phyloP scores from a whole-genome alignment of 257 asterid species.

The Leonotis leonurus region DNA sequence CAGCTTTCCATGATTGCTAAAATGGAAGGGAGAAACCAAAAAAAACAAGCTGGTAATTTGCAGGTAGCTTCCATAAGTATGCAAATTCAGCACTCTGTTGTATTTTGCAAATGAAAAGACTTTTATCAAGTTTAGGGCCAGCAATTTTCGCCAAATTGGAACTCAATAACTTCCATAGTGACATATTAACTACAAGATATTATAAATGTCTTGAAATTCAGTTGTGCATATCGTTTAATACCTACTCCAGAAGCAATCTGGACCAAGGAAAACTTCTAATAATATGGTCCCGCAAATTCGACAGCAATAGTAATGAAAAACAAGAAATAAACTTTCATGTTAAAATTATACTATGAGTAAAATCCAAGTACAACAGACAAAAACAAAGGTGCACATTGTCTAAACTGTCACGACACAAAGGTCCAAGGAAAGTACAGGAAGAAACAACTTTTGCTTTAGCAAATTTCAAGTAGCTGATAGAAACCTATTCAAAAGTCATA shows the following conservation, averaged over 20 bases:
- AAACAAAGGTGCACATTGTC: conserved; percentile 11
- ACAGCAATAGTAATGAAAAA: too few relatives aligned
- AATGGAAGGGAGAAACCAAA: neutral
- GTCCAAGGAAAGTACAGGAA: neutral
- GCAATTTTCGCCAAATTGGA: neutral
- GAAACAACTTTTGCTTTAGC: conserved; percentile 3
- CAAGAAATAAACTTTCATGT: too few relatives aligned
- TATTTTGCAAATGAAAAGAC: neutral
- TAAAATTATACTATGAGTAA: too few relatives aligned
- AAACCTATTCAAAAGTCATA: neutral
- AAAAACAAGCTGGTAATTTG: neutral
- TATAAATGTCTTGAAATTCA: neutral
- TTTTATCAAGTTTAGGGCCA: neutral
- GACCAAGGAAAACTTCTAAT: too few relatives aligned
- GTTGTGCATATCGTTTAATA: too few relatives aligned
- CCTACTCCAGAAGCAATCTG: too few relatives aligned
- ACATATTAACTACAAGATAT: neutral
- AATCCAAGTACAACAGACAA: too few relatives aligned
- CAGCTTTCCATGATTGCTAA: too few relatives aligned
- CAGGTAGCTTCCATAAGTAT: neutral
- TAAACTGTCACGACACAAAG: neutral
- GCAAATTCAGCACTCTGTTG: neutral
- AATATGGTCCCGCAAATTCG: too few relatives aligned
- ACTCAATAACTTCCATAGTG: neutral
- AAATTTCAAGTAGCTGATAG: neutral